These are phyloP conservation scores for Phanerochaete carnosa DNA, from an alignment of 768 basidiomycete genomes.

Conservation along the genomic window DNA sequence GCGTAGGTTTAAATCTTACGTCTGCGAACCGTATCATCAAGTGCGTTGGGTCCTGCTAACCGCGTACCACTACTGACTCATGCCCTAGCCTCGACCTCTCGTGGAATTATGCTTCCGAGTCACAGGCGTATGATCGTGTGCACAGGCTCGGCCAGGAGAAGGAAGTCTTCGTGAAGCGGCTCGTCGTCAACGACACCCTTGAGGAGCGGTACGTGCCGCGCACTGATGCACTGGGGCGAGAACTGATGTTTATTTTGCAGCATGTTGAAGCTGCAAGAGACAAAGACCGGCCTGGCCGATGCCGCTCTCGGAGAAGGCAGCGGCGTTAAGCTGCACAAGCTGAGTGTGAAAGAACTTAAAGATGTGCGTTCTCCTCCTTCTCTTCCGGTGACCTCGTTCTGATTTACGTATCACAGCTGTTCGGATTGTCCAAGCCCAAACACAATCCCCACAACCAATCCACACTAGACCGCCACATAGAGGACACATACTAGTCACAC, in stretches of 20 bases:
- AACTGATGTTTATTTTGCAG: slow-evolving; percentile 27
- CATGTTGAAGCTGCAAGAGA: slow-evolving; percentile 67
- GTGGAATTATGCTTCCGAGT: slow-evolving; percentile 72
- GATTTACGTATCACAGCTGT: neutral
- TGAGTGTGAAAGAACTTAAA: slow-evolving; percentile 69
- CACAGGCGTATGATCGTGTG: slow-evolving; percentile 59
- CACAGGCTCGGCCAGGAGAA: slow-evolving; percentile 73
- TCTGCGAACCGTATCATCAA: slow-evolving; percentile 69
- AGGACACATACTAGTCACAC: neutral
- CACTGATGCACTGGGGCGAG: neutral
- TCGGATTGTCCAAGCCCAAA: slow-evolving; percentile 2
- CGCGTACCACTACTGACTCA: neutral
- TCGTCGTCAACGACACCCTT: slow-evolving; percentile 64
- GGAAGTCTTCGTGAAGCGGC: slow-evolving; percentile 61
- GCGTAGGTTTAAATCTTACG: slow-evolving; percentile 65
- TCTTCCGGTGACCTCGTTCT: neutral
- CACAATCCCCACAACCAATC: neutral
- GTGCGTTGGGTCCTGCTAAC: slow-evolving; percentile 27
- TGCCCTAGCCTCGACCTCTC: slow-evolving; percentile 59
- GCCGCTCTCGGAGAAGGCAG: slow-evolving; percentile 69
- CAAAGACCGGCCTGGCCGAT: slow-evolving; percentile 62
- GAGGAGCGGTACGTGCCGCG: slow-evolving; percentile 59
- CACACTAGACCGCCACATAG: neutral
- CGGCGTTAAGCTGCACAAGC: slow-evolving; percentile 56
- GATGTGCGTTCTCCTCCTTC: slow-evolving; percentile 36